A percentile compares a stretch with the other conserved stretches of the same genome.
phyloP scores from a whole-genome alignment of 306 rosid genomes.

The Vicia sativa region DNA sequence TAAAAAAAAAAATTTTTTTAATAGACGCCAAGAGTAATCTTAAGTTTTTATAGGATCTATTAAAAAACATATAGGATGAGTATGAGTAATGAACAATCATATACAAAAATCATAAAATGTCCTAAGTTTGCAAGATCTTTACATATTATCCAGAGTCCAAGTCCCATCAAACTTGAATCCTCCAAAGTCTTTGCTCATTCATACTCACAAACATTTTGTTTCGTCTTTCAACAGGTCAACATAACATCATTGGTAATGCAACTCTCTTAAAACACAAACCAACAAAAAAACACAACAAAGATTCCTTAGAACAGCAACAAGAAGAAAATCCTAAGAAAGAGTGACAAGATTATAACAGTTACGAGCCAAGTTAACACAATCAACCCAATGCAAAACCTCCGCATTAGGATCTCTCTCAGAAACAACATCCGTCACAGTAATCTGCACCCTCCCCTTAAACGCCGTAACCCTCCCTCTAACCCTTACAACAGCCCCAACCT shows the following conservation, averaged over 20 bases:
- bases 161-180: too few relatives aligned
- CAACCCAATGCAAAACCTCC: conserved; percentile 74
- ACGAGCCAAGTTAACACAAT: conserved; percentile 63
- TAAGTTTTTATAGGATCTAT: too few relatives aligned
- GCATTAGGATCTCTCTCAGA: conserved; percentile 74
- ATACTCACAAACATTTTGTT: background rate
- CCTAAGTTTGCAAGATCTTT: too few relatives aligned
- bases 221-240: background rate
- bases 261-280: background rate
- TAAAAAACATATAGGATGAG: too few relatives aligned
- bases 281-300: background rate
- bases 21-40: too few relatives aligned
- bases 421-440: conserved; percentile 74
- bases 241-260: background rate
- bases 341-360: conserved; percentile 55
- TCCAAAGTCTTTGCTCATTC: too few relatives aligned
- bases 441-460: conserved; percentile 60
- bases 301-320: too few relatives aligned
- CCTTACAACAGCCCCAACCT: conserved; percentile 58
- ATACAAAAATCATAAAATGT: too few relatives aligned
- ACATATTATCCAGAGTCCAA: too few relatives aligned
- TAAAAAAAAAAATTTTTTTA: too few relatives aligned
- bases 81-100: too few relatives aligned
- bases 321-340: background rate
- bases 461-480: conserved; percentile 63